These are phyloP conservation scores for Jaapia argillacea DNA, from an alignment of 768 basidiomycete genomes.

Conservation along the genomic window DNA sequence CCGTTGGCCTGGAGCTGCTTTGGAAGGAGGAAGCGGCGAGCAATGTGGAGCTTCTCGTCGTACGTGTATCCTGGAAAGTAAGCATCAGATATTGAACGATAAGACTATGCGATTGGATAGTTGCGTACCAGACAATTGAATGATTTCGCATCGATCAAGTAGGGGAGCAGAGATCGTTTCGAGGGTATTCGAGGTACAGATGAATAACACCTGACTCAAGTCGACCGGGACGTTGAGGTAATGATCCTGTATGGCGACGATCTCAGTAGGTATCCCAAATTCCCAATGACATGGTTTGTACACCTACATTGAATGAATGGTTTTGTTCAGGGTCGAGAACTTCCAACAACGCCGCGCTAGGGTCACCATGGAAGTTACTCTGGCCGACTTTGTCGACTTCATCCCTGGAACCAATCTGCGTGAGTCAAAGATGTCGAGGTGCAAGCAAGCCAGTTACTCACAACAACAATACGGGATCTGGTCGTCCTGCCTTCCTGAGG, in stretches of 20 bases:
- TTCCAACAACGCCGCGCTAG: conserved; percentile 82
- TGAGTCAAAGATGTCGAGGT: too few relatives aligned
- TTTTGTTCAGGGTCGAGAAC: conserved; percentile 95
- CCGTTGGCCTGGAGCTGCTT: conserved; percentile 82
- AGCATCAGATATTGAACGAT: not conserved
- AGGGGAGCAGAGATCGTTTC: conserved; percentile 86
- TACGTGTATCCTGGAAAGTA: conserved; percentile 59
- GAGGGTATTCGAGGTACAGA: conserved; percentile 86
- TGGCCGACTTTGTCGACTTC: conserved; percentile 90
- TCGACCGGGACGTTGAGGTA: conserved; percentile 87
- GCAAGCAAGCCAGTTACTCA: conserved; percentile 13
- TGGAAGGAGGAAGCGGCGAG: conserved; percentile 77
- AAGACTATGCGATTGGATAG: not conserved
- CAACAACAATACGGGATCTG: conserved; percentile 74
- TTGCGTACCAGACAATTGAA: conserved; percentile 60
- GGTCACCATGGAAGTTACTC: conserved; percentile 87
- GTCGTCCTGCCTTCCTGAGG: conserved; percentile 70
- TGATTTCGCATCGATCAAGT: conserved; percentile 82
- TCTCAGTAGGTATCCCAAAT: not conserved
- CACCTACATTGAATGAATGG: conserved; percentile 60
- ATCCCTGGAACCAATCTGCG: conserved; percentile 47
- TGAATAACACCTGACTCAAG: conserved; percentile 81
- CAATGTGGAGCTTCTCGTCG: conserved; percentile 87
- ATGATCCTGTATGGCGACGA: conserved; percentile 61
- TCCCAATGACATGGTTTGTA: not conserved